Base-by-base conservation (phyloP, 257 asterid species). In the Verbena officinalis region DNA sequence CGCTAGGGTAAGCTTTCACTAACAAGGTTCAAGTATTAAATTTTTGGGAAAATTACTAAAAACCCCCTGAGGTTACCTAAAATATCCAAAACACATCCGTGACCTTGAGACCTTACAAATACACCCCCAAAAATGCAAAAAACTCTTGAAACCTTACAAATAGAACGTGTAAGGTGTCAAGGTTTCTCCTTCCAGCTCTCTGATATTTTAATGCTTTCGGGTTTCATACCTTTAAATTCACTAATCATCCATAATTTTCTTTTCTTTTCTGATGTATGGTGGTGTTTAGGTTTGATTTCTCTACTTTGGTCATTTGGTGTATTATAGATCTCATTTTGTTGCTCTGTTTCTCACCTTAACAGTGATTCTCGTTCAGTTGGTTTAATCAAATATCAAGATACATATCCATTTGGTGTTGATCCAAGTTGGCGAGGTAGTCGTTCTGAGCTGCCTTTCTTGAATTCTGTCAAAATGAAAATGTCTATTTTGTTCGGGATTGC, bases 371-470 rank as follows among this genome's bases (percentile, higher is more conserved):
- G 52, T 30, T 44, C 90, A 38, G 68, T 80, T 60, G 96, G 98
- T 73, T 75, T 91, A 77, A 24, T 84, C 71, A 88, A 88, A 79
- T 69, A 68, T 63, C 77, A 75, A 59, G 96, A 82, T 67, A 68
- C 96, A 34, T 91, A 88, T 83, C 98, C 98, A 48, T 91, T 91
- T 77, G 98, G 98, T 36, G 98, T 88, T 46, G 98, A 91, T 80
- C 98, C 98, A 62, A 80, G 94, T 75, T 91, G 98, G 98, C 85
- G 95, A 43, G 98, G 98, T 50, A 88, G 95, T 76, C 96, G 96
- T 65, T 73, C 96, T 49, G 98, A 91, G 87, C 83, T 91, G 63
- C 96, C 98, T 70, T 91, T 91, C 81, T 78, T 88, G 79, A 91
- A 91, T 77, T 91, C 98, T 59, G 84, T 91, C 38, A 91, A 91